Percentiles rank a stretch among this genome's conserved stretches.
Conservation (phyloP, 768 basidiomycete genomes). For the Suillus alpinus region DNA sequence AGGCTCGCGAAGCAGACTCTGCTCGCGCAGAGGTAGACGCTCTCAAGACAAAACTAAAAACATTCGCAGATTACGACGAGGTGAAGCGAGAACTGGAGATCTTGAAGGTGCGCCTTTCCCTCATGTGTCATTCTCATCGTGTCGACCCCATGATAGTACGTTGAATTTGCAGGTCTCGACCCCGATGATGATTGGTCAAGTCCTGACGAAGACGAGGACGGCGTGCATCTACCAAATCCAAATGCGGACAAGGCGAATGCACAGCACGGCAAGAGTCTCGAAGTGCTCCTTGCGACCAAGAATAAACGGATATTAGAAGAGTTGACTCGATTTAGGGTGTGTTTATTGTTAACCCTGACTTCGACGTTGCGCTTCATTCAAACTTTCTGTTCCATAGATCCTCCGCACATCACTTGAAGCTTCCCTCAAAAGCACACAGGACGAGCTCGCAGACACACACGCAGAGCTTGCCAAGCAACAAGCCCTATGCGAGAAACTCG, state of each 20-base stretch:
- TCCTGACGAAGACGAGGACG: conserved; percentile 43
- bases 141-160: conserved; percentile 56
- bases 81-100: conserved; percentile 97
- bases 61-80: conserved; percentile 89
- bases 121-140: not conserved
- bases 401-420: conserved; percentile 79
- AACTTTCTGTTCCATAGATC: conserved; percentile 46
- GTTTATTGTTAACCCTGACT: conserved; percentile 17
- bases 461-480: conserved; percentile 77
- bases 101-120: conserved; percentile 74
- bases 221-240: conserved; percentile 78
- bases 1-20: not conserved
- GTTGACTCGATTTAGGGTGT: conserved; percentile 83
- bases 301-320: conserved; percentile 93
- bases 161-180: conserved; percentile 92
- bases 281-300: conserved; percentile 87
- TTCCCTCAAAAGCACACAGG: conserved; percentile 54
- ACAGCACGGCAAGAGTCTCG: conserved; percentile 78
- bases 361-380: not conserved
- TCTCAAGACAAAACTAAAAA: conserved; percentile 65
- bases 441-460: conserved; percentile 55
- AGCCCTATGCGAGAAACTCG: conserved; percentile 82
- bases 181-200: conserved; percentile 47
- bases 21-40: conserved; percentile 55
- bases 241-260: conserved; percentile 82